These are phyloP conservation scores for Russula dissimulans DNA, from an alignment of 768 basidiomycete genomes.

Conservation along the genomic window DNA sequence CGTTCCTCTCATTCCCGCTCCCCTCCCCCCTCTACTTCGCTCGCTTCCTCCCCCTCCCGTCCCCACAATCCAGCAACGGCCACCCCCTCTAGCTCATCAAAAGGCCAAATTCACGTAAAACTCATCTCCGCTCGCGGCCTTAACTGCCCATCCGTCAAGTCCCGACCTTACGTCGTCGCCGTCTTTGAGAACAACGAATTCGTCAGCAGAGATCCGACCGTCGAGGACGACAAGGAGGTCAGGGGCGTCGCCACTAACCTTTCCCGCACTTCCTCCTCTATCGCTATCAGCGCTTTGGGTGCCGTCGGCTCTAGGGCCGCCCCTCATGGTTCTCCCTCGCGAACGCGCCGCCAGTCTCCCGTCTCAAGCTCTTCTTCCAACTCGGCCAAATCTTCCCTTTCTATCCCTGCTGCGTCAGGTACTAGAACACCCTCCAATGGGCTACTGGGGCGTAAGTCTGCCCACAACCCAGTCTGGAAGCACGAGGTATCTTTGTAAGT, in stretches of 20 bases:
- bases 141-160: slow-evolving; percentile 53
- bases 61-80: slow-evolving; percentile 28
- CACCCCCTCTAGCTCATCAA: slow-evolving; percentile 30
- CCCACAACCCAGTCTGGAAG: slow-evolving; percentile 96
- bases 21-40: not conserved
- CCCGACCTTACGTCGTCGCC: slow-evolving; percentile 89
- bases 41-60: slow-evolving; percentile 21
- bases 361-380: slow-evolving; percentile 14
- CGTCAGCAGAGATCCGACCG: slow-evolving; percentile 81
- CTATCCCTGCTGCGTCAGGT: slow-evolving; percentile 18
- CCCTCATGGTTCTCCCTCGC: slow-evolving; percentile 19
- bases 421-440: slow-evolving; percentile 25
- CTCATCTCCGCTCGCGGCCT: slow-evolving; percentile 86
- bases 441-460: slow-evolving; percentile 50
- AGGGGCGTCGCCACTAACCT: slow-evolving; percentile 62
- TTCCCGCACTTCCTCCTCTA: slow-evolving; percentile 50
- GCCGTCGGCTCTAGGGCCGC: slow-evolving; percentile 47
- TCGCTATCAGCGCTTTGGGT: slow-evolving; percentile 55
- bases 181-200: slow-evolving; percentile 99
- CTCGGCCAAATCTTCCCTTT: slow-evolving; percentile 18
- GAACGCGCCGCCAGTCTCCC: slow-evolving; percentile 12
- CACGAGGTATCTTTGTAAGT: slow-evolving; percentile 97
- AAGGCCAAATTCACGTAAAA: slow-evolving; percentile 89
- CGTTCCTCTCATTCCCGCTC: slow-evolving; percentile 23
- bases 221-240: slow-evolving; percentile 81